These are phyloP conservation scores for Fusarium sp. DNA, from an alignment of 2,329 filamentous ascomycete genomes.

Conservation along the genomic window DNA sequence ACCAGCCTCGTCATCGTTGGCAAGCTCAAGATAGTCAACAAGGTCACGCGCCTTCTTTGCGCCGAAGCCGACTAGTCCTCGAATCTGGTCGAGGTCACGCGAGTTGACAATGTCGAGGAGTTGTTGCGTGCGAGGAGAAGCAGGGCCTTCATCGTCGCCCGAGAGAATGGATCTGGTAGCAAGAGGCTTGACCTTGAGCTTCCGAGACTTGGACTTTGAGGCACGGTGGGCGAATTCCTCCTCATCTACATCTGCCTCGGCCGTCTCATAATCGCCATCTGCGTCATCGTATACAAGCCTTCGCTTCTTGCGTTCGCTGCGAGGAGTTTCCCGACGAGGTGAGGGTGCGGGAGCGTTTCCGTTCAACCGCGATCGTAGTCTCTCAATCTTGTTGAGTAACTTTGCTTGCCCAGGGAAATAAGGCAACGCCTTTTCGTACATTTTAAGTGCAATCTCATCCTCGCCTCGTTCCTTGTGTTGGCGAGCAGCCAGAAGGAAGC, in stretches of 20 bases:
- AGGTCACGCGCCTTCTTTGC: constrained; percentile 75
- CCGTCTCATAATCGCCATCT: constrained; percentile 54
- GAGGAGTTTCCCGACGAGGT: constrained; percentile 37
- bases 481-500: constrained; percentile 88
- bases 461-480: constrained; percentile 89
- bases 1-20: constrained; percentile 52
- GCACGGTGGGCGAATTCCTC: constrained; percentile 44
- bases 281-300: constrained; percentile 47
- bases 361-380: constrained; percentile 65
- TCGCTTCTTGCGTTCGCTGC: constrained; percentile 49
- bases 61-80: constrained; percentile 75
- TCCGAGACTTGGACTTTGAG: constrained; percentile 46
- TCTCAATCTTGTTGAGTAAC: constrained; percentile 75
- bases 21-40: constrained; percentile 64
- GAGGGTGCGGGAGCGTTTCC: constrained; percentile 36
- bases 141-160: constrained; percentile 55
- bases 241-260: constrained; percentile 56
- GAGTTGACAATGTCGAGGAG: constrained; percentile 80
- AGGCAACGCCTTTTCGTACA: constrained; percentile 86
- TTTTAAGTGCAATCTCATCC: constrained; percentile 79
- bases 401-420: constrained; percentile 90
- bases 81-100: constrained; percentile 73
- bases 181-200: constrained; percentile 47
- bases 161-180: constrained; percentile 39
- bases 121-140: constrained; percentile 67